phyloP scores from a whole-genome alignment of 1,284 basidiomycete genomes.

The Rhizoctonia solani region DNA sequence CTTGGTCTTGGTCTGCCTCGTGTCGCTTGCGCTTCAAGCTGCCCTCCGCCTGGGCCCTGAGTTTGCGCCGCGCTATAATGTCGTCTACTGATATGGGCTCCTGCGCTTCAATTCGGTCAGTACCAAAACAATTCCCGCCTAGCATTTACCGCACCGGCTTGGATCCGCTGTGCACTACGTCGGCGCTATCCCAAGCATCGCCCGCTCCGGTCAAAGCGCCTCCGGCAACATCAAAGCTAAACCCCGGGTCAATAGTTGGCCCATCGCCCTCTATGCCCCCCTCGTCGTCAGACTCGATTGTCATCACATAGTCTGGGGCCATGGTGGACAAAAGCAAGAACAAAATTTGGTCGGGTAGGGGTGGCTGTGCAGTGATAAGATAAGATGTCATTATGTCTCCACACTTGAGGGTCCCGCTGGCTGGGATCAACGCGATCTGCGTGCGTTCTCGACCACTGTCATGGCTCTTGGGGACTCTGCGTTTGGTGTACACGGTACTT shows the following conservation, averaged over 20 bases:
- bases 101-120: slow-evolving; percentile 47
- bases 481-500: slow-evolving; percentile 26
- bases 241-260: slow-evolving; percentile 74
- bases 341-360: background rate
- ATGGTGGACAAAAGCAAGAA: slow-evolving; percentile 12
- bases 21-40: slow-evolving; percentile 57
- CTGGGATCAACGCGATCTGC: too few species aligned
- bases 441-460: slow-evolving; percentile 13
- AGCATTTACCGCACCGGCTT: slow-evolving; percentile 56
- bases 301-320: slow-evolving; percentile 71
- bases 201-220: slow-evolving; percentile 62
- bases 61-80: slow-evolving; percentile 76
- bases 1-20: slow-evolving; percentile 44
- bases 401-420: too few species aligned
- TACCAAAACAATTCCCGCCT: slow-evolving; percentile 25
- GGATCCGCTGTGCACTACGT: slow-evolving; percentile 63
- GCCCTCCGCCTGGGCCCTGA: slow-evolving; percentile 46
- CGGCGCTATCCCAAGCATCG: slow-evolving; percentile 50
- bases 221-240: slow-evolving; percentile 78
- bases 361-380: slow-evolving; percentile 24
- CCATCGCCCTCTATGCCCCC: slow-evolving; percentile 55
- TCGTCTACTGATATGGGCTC: slow-evolving; percentile 87
- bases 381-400: background rate
- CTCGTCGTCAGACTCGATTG: slow-evolving; percentile 78
- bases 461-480: slow-evolving; percentile 20